A percentile compares a stretch with the other conserved stretches of the same genome.
Evolutionary conservation across 208 protist genomes (phyloP).

Genomic region (Leptomonas pyrrhocoris): DNA sequence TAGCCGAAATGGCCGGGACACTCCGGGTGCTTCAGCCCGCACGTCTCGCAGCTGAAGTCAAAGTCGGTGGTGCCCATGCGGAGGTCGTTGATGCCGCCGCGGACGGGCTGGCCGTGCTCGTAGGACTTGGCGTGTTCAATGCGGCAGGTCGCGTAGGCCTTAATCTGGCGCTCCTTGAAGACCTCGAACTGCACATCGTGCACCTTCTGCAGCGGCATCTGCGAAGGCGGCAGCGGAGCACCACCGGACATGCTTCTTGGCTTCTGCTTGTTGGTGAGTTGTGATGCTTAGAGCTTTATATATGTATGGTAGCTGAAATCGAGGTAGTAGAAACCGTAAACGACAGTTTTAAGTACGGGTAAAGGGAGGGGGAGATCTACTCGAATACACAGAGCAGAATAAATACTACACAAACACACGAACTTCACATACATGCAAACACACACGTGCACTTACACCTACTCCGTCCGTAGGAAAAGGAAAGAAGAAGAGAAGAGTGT

Average conservation of each 20-base stretch:
- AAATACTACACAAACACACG: no score
- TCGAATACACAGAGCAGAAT: no score
- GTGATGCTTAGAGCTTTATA: background rate
- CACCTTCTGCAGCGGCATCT: constrained; percentile 81
- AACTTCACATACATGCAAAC: no score
- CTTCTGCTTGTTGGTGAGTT: background rate
- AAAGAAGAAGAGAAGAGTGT: constrained; percentile 1
- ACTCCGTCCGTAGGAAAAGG: background rate
- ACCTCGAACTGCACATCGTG: constrained; percentile 86
- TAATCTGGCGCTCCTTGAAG: constrained; percentile 89
- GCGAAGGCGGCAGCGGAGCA: constrained; percentile 71
- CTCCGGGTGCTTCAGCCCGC: constrained; percentile 75
- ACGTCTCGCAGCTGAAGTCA: constrained; percentile 86
- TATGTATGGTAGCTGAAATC: no score
- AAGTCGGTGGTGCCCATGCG: constrained; percentile 90
- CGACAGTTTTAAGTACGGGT: no score
- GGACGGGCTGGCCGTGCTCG: constrained; percentile 77
- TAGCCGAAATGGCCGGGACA: constrained; percentile 99
- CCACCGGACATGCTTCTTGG: constrained; percentile 73
- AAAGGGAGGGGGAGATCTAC: no score
- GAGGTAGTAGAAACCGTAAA: no score
- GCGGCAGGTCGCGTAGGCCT: constrained; percentile 84
- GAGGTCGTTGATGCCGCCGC: constrained; percentile 87
- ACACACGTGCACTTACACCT: no score
- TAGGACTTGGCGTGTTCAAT: constrained; percentile 88